phyloP scores from a whole-genome alignment of 2,329 filamentous ascomycete genomes.

The Trichoderma sp. region DNA sequence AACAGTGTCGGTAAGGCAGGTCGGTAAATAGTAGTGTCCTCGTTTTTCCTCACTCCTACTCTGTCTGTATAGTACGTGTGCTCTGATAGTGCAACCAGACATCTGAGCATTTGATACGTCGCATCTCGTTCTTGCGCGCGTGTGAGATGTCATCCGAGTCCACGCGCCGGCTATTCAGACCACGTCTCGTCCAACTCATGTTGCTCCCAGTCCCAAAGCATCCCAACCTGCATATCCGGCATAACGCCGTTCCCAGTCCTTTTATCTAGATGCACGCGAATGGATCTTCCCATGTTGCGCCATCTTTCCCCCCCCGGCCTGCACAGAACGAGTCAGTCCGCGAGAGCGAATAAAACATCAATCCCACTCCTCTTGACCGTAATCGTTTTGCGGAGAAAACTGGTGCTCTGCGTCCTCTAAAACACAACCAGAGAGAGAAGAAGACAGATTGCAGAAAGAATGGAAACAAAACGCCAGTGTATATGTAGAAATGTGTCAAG shows the following conservation, averaged over 20 bases:
- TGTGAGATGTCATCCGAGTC: background rate
- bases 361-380: background rate
- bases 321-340: conserved; percentile 5
- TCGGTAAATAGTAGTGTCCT: no score
- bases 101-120: background rate
- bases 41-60: no score
- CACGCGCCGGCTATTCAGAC: conserved; percentile 14
- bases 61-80: no score
- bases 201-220: conserved; percentile 9
- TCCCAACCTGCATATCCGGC: conserved; percentile 17
- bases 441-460: background rate
- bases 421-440: background rate
- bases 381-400: background rate
- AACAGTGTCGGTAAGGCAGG: no score
- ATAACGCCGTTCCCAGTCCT: conserved; percentile 22
- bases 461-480: conserved; percentile 8
- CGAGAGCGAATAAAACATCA: background rate
- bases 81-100: background rate
- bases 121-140: background rate
- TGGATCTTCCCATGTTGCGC: conserved; percentile 20
- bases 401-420: background rate
- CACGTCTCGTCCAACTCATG: conserved; percentile 14
- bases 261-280: conserved; percentile 14
- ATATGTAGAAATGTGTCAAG: conserved; percentile 14
- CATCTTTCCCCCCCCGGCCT: conserved; percentile 19